A percentile compares a stretch with the other conserved stretches of the same genome.
Conservation (phyloP, 2,329 filamentous ascomycete species). For the Phaeosphaeria sp. region DNA sequence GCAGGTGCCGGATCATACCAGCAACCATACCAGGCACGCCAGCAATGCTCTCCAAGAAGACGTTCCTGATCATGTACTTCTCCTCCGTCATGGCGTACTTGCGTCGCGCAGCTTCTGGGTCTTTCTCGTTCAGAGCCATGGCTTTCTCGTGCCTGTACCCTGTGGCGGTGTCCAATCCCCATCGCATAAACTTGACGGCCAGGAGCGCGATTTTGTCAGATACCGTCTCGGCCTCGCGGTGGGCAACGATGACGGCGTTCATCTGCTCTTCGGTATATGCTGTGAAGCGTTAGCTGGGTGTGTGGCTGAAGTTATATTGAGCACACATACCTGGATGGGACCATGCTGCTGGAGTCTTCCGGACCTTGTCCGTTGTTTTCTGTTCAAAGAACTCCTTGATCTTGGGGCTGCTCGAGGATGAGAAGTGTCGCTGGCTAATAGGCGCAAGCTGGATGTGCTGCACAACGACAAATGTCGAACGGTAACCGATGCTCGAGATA, state of each 20-base stretch:
- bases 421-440: conserved; percentile 48
- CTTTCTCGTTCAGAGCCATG: conserved; percentile 43
- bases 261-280: conserved; percentile 82
- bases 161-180: conserved; percentile 80
- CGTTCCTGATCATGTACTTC: conserved; percentile 88
- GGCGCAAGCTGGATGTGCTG: conserved; percentile 30
- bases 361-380: conserved; percentile 53
- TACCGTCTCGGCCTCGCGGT: conserved; percentile 73
- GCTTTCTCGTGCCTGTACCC: conserved; percentile 76
- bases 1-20: conserved; percentile 89
- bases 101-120: conserved; percentile 61
- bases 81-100: conserved; percentile 77
- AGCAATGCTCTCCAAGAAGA: conserved; percentile 94
- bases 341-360: conserved; percentile 57
- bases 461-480: conserved; percentile 42
- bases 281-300: conserved; percentile 29
- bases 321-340: conserved; percentile 51
- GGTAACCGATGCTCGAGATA: conserved; percentile 35
- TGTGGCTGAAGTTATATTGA: neutral
- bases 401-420: conserved; percentile 39
- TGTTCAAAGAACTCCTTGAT: conserved; percentile 57
- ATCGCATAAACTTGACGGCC: conserved; percentile 77
- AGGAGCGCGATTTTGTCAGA: conserved; percentile 82
- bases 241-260: conserved; percentile 73
- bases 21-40: conserved; percentile 97